Conservation (phyloP, 2,329 filamentous ascomycete species). For the Sporothrix schenckii region DNA sequence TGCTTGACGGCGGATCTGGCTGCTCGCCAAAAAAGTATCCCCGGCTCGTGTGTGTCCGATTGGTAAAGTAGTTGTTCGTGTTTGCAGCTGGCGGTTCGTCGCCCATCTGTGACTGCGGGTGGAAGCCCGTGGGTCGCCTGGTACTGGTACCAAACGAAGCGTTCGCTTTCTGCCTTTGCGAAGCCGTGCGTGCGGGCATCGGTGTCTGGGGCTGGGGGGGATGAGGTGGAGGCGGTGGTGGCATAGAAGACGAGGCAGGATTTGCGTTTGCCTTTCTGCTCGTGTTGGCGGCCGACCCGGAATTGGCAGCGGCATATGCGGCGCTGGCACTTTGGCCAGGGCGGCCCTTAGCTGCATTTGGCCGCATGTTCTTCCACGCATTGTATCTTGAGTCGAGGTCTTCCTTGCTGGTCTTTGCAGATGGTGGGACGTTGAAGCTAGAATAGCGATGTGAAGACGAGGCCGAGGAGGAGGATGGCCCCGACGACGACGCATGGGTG, state of each 20-base stretch:
- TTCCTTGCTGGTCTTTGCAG: conserved; percentile 35
- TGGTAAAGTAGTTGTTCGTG: conserved; percentile 55
- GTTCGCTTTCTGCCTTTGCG: conserved; percentile 57
- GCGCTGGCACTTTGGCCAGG: conserved; percentile 37
- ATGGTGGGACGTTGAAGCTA: conserved; percentile 35
- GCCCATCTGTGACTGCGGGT: conserved; percentile 51
- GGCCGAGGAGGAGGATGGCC: conserved; percentile 32
- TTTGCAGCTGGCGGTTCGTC: conserved; percentile 58
- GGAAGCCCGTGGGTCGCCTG: conserved; percentile 52
- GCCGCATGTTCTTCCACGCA: conserved; percentile 46
- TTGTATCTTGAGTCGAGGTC: conserved; percentile 39
- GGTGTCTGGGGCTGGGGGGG: conserved; percentile 10
- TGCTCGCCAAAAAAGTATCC: neutral
- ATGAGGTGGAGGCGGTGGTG: conserved; percentile 45
- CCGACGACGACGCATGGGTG: conserved; percentile 33
- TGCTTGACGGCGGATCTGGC: neutral
- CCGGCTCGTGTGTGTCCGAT: conserved; percentile 35
- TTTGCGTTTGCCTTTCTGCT: conserved; percentile 37
- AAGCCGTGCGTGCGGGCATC: conserved; percentile 50
- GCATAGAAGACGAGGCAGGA: conserved; percentile 35
- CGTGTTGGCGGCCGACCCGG: conserved; percentile 23
- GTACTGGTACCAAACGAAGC: conserved; percentile 55
- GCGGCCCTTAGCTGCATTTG: conserved; percentile 32
- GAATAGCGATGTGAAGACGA: conserved; percentile 38
- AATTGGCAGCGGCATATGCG: conserved; percentile 31